Percentiles rank a stretch among this genome's conserved stretches.
phyloP scores from a whole-genome alignment of 495 filamentous ascomycete genomes.

The Aspergillus campestris region DNA sequence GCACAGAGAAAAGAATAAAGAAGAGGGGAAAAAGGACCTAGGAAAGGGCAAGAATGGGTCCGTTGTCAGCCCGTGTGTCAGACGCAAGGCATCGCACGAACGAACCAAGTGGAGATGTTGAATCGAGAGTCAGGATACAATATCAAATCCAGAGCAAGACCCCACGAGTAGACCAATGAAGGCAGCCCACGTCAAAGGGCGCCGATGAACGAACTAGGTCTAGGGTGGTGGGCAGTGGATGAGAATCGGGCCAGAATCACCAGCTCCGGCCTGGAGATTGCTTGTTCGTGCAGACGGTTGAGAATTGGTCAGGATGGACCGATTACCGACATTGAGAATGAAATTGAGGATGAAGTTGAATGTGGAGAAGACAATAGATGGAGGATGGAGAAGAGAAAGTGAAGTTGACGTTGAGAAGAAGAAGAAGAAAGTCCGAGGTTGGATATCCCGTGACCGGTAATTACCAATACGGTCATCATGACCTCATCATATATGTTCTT shows the following conservation, averaged over 20 bases:
- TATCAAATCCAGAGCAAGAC: no score
- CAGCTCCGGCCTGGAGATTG: no score
- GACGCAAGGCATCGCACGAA: constrained; percentile 3
- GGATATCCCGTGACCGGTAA: neutral
- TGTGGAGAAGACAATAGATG: constrained; percentile 1
- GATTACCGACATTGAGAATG: constrained; percentile 1
- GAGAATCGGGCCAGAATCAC: no score
- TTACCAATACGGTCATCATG: neutral
- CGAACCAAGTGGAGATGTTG: no score
- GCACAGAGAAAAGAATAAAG: constrained; percentile 5
- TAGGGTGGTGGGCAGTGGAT: no score
- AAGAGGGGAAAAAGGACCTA: constrained; percentile 4
- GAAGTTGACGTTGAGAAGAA: constrained; percentile 3
- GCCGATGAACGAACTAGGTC: neutral
- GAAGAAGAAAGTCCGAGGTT: neutral
- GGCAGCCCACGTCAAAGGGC: constrained; percentile 31
- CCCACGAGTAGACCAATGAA: constrained; percentile 23
- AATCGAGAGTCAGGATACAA: no score
- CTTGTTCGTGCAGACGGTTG: neutral
- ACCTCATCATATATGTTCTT: neutral
- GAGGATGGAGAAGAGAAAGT: constrained; percentile 6
- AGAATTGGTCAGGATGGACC: constrained; percentile 12
- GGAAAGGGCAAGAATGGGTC: constrained; percentile 1
- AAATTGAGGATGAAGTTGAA: neutral
- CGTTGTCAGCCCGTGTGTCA: neutral